phyloP scores from a whole-genome alignment of 345 rosid genomes.

The Luvunga scandens region DNA sequence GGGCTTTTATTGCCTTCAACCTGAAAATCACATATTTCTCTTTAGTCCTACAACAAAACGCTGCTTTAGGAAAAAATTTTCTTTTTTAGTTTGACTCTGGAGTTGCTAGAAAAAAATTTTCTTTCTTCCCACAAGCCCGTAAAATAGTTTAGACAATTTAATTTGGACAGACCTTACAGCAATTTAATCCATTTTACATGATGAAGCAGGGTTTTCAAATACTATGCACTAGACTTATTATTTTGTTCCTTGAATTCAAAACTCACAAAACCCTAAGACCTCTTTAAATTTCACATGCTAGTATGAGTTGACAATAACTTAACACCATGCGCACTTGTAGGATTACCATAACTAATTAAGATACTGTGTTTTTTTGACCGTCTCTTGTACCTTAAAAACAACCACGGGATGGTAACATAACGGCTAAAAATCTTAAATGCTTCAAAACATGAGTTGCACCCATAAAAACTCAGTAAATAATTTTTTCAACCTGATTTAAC shows the following conservation, averaged over 20 bases:
- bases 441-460: not conserved
- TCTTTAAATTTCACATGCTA: not conserved
- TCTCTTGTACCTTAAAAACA: not conserved
- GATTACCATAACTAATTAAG: not conserved
- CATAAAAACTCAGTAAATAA: not conserved
- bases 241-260: not conserved
- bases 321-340: not conserved
- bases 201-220: not conserved
- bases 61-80: conserved; percentile 11
- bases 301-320: too few species aligned
- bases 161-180: not conserved
- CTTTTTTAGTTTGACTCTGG: not conserved
- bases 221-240: not conserved
- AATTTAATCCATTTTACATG: not conserved
- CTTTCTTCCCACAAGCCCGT: not conserved
- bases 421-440: not conserved
- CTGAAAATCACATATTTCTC: too few species aligned
- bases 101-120: not conserved
- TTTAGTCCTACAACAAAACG: too few species aligned
- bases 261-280: not conserved
- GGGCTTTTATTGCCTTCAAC: conserved; percentile 62
- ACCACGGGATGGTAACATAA: too few species aligned
- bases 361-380: not conserved
- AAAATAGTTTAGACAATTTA: not conserved
- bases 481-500: not conserved